Conservation (phyloP, 495 filamentous ascomycete genomes). For the Recurvomyces mirabilis region DNA sequence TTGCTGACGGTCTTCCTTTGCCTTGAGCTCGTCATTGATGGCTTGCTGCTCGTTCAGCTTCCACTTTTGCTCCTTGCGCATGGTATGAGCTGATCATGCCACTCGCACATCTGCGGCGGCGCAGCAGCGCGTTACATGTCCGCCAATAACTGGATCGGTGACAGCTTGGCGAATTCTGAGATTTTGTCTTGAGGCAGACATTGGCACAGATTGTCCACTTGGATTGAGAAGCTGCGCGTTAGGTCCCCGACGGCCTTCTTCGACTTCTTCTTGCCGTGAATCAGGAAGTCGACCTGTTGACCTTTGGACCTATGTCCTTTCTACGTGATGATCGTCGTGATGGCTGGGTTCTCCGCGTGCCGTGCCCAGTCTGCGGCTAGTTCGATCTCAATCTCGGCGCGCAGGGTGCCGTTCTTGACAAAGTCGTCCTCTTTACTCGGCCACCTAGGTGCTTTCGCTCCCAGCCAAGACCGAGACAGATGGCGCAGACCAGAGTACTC, state of each 20-base stretch:
- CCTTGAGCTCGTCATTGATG: slow-evolving; percentile 50
- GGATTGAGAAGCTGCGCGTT: slow-evolving; percentile 62
- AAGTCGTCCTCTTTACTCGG: slow-evolving; percentile 86
- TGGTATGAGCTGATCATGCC: slow-evolving; percentile 59
- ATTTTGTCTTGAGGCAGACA: slow-evolving; percentile 95
- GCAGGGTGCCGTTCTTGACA: slow-evolving; percentile 74
- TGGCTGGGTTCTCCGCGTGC: slow-evolving; percentile 50
- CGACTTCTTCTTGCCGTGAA: slow-evolving; percentile 51
- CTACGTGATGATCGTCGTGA: too few relatives aligned
- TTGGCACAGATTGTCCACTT: slow-evolving; percentile 95
- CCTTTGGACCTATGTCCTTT: slow-evolving; percentile 73
- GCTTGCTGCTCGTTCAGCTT: slow-evolving; percentile 45
- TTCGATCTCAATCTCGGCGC: slow-evolving; percentile 85
- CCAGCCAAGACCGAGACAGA: slow-evolving; percentile 86
- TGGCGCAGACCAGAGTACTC: slow-evolving; percentile 92
- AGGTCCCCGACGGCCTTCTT: slow-evolving; percentile 52
- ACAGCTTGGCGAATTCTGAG: slow-evolving; percentile 78
- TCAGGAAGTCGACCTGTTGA: slow-evolving; percentile 58
- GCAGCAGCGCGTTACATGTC: slow-evolving; percentile 83
- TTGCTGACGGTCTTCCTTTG: slow-evolving; percentile 62
- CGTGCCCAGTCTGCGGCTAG: slow-evolving; percentile 46
- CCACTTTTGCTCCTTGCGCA: slow-evolving; percentile 58
- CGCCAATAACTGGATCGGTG: slow-evolving; percentile 71
- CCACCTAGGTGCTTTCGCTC: slow-evolving; percentile 62
- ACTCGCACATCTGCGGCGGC: slow-evolving; percentile 61